A percentile compares a stretch with the other conserved stretches of the same genome.
Conservation (phyloP, 164 flowering plant genomes). For the Stephania cephalantha region DNA sequence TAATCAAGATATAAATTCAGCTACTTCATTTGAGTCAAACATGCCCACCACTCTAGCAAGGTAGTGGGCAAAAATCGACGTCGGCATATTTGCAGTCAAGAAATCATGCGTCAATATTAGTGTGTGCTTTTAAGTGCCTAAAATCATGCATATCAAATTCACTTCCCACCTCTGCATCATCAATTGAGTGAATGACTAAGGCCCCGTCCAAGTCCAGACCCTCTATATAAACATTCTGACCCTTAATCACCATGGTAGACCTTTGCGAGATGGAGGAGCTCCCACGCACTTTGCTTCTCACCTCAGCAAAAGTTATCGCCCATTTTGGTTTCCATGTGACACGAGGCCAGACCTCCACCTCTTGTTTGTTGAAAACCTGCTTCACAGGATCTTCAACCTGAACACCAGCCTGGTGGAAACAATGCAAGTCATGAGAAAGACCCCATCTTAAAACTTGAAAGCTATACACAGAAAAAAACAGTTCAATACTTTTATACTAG, state of each 20-base stretch:
- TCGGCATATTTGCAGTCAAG: no score
- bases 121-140: not conserved
- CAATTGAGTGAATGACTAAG: constrained; percentile 50
- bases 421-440: not conserved
- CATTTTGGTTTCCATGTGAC: constrained; percentile 84
- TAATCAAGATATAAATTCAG: not conserved
- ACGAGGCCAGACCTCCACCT: constrained; percentile 95
- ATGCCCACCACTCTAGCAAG: no score
- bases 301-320: constrained; percentile 67
- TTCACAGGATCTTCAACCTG: constrained; percentile 59
- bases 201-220: constrained; percentile 83
- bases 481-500: not conserved
- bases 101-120: not conserved
- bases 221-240: constrained; percentile 45
- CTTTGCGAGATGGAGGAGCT: constrained; percentile 61
- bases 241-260: constrained; percentile 70
- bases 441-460: not conserved
- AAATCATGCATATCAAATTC: not conserved
- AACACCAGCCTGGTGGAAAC: constrained; percentile 61
- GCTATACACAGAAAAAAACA: not conserved
- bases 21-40: not conserved
- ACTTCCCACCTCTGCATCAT: constrained; percentile 65
- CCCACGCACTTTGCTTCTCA: constrained; percentile 60
- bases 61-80: no score
- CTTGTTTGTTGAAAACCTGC: constrained; percentile 80